Percentiles rank a stretch among this genome's conserved stretches.
Conservation (phyloP, 2,329 filamentous ascomycete genomes). For the Rachicladosporium sp. region DNA sequence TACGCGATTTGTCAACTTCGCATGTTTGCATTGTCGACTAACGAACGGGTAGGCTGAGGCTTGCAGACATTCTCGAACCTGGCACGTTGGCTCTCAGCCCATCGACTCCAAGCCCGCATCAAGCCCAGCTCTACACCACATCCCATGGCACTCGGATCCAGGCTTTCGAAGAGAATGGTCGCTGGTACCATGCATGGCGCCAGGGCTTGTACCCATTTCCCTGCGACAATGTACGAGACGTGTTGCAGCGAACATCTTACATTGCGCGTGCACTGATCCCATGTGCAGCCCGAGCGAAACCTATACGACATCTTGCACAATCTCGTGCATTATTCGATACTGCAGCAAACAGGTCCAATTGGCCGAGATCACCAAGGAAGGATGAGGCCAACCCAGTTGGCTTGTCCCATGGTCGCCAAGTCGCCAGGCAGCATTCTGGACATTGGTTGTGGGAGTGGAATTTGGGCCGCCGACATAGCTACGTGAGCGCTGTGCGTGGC, state of each 20-base stretch:
- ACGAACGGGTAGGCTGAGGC: too few relatives aligned
- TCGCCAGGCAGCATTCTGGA: conserved; percentile 42
- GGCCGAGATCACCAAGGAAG: not conserved
- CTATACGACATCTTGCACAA: conserved; percentile 8
- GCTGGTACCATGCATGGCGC: conserved; percentile 2
- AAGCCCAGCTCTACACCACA: too few relatives aligned
- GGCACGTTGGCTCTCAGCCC: too few relatives aligned
- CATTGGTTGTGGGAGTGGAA: conserved; percentile 76
- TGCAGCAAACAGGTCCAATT: conserved; percentile 1
- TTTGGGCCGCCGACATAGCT: conserved; percentile 82
- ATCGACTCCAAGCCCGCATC: too few relatives aligned
- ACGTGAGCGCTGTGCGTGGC: conserved; percentile 40
- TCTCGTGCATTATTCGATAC: conserved; percentile 1
- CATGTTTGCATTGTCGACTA: too few relatives aligned
- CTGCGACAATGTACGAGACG: conserved; percentile 3
- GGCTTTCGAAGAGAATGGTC: not conserved
- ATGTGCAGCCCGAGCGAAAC: conserved; percentile 5
- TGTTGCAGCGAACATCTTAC: too few relatives aligned
- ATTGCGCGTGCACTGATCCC: too few relatives aligned
- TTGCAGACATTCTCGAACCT: too few relatives aligned
- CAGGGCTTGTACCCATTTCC: conserved; percentile 2
- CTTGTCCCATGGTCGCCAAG: conserved; percentile 1
- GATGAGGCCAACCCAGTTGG: not conserved
- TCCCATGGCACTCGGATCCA: not conserved
- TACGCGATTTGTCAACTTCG: too few relatives aligned